phyloP scores from a whole-genome alignment of 495 filamentous ascomycete species.

The Penicillium simplicissimum region DNA sequence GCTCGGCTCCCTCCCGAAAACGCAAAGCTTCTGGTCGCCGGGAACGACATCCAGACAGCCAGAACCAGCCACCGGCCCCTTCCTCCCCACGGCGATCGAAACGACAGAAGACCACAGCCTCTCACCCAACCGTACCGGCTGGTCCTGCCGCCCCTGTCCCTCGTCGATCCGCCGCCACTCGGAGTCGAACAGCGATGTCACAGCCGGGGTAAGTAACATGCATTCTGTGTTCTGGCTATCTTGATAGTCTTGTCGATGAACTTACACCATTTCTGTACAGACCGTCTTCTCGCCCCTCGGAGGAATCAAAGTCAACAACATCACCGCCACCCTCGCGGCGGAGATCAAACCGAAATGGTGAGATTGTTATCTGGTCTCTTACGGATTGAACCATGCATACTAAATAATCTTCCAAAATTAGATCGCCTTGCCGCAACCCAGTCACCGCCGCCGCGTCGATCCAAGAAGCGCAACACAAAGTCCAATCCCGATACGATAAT shows the following conservation, averaged over 20 bases:
- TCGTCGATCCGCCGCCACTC: conserved; percentile 56
- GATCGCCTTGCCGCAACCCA: conserved; percentile 39
- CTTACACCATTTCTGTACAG: conserved; percentile 25
- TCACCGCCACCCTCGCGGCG: conserved; percentile 61
- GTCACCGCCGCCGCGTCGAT: conserved; percentile 38
- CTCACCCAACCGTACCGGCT: conserved; percentile 47
- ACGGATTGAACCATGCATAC: neutral
- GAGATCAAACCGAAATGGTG: conserved; percentile 62
- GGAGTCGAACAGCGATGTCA: conserved; percentile 75
- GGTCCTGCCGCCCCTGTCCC: conserved; percentile 40
- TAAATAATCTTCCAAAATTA: conserved; percentile 10
- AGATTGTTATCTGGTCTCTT: neutral
- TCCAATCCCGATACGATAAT: conserved; percentile 53
- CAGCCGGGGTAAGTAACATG: conserved; percentile 65
- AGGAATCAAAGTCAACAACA: conserved; percentile 42
- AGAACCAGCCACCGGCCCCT: conserved; percentile 43
- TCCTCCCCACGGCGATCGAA: conserved; percentile 48
- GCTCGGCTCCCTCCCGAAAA: conserved; percentile 53
- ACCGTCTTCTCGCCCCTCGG: conserved; percentile 45
- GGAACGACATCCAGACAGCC: conserved; percentile 39
- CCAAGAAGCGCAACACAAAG: conserved; percentile 59
- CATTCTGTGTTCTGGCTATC: neutral
- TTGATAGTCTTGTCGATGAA: neutral
- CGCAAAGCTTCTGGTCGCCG: conserved; percentile 53
- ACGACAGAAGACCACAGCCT: conserved; percentile 42